Conservation (phyloP, 2,329 filamentous ascomycete genomes). For the Clonostachys byssicola region DNA sequence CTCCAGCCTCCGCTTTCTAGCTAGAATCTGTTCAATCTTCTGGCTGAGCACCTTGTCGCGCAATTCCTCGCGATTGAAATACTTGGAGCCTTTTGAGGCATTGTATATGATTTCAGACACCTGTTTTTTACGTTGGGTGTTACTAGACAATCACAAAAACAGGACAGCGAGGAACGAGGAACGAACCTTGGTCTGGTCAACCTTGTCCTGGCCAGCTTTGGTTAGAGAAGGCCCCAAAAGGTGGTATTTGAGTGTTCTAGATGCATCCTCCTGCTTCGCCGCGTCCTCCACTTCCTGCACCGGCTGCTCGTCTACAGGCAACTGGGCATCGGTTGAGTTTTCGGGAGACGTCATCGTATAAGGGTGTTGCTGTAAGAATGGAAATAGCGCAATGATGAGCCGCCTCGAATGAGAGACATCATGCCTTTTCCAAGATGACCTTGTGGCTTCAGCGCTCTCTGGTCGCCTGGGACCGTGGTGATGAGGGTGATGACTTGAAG, state of each 20-base stretch:
- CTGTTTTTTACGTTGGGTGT: slow-evolving; percentile 24
- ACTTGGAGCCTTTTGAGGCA: slow-evolving; percentile 93
- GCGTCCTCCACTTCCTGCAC: too few species aligned
- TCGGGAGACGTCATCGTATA: too few species aligned
- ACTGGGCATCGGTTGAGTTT: too few species aligned
- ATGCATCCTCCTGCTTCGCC: slow-evolving; percentile 20
- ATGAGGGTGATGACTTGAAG: too few species aligned
- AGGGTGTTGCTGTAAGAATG: too few species aligned
- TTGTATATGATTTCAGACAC: slow-evolving; percentile 97
- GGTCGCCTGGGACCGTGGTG: too few species aligned
- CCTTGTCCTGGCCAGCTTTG: slow-evolving; percentile 87
- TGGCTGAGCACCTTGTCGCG: slow-evolving; percentile 78
- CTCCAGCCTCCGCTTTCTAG: slow-evolving; percentile 72
- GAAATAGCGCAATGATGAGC: too few species aligned
- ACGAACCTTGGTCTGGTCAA: slow-evolving; percentile 80
- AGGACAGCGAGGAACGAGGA: not conserved
- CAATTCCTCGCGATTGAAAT: slow-evolving; percentile 84
- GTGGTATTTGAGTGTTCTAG: slow-evolving; percentile 75
- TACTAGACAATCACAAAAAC: not conserved
- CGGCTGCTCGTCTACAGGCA: too few species aligned
- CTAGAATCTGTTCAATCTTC: slow-evolving; percentile 78
- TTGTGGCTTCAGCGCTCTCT: too few species aligned
- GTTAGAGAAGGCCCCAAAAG: slow-evolving; percentile 87
- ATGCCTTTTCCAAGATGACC: too few species aligned
- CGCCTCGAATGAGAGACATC: too few species aligned